phyloP scores from a whole-genome alignment of 768 basidiomycete genomes.

The Boletus barrowsii region DNA sequence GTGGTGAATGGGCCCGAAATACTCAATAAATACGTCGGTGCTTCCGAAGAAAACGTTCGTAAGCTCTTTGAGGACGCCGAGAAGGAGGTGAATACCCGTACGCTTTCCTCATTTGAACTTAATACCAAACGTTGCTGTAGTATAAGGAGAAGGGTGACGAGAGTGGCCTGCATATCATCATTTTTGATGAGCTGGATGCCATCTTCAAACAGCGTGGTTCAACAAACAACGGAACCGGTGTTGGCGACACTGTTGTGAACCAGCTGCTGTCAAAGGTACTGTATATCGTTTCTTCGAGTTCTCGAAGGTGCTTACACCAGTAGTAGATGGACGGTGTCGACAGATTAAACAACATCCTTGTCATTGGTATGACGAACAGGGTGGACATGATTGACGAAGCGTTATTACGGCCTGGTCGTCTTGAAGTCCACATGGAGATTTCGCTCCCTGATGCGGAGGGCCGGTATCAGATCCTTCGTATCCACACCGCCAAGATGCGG shows the following conservation, averaged over 20 bases:
- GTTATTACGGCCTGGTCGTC: conserved; percentile 92
- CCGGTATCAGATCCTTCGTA: conserved; percentile 88
- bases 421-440: conserved; percentile 99
- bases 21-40: conserved; percentile 95
- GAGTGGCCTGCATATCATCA: conserved; percentile 97
- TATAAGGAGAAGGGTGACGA: conserved; percentile 98
- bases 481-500: conserved; percentile 95
- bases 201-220: conserved; percentile 99
- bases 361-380: conserved; percentile 99
- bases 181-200: conserved; percentile 98
- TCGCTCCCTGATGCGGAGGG: conserved; percentile 94
- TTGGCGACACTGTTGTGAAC: conserved; percentile 98
- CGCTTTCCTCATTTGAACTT: not conserved
- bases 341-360: conserved; percentile 96
- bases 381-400: conserved; percentile 99
- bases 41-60: conserved; percentile 95
- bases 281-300: not conserved
- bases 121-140: conserved; percentile 36
- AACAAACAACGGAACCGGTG: conserved; percentile 86
- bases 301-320: conserved; percentile 8
- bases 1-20: conserved; percentile 98
- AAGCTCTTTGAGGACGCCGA: conserved; percentile 99
- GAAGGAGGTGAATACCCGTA: conserved; percentile 64
- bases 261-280: conserved; percentile 92
- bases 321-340: conserved; percentile 98